phyloP scores from a whole-genome alignment of 2,329 filamentous ascomycete genomes.

The Aspergillus aculeatus region DNA sequence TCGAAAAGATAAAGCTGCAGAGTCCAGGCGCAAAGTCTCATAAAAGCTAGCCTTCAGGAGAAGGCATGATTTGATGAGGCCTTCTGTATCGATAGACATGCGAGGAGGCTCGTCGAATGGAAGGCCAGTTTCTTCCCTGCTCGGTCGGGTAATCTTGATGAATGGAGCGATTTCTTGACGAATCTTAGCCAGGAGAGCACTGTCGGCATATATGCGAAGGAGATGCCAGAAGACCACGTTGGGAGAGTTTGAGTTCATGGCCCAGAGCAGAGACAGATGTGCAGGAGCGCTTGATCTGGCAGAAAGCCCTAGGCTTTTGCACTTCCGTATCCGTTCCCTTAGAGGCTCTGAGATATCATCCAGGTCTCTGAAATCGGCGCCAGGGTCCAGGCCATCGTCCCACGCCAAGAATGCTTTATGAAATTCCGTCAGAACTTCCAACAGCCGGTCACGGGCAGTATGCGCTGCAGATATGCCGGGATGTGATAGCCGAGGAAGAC shows the following conservation, averaged over 20 bases:
- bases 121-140: conserved; percentile 39
- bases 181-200: conserved; percentile 42
- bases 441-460: conserved; percentile 45
- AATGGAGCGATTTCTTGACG: conserved; percentile 48
- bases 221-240: conserved; percentile 55
- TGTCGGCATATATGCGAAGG: conserved; percentile 46
- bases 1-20: conserved; percentile 44
- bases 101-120: conserved; percentile 45
- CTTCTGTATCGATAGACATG: conserved; percentile 43
- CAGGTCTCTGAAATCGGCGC: conserved; percentile 47
- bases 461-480: conserved; percentile 52
- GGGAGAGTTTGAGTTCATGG: conserved; percentile 54
- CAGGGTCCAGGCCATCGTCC: conserved; percentile 44
- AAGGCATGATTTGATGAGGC: conserved; percentile 45
- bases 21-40: conserved; percentile 48
- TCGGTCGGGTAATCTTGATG: conserved; percentile 39
- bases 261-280: conserved; percentile 56
- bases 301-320: conserved; percentile 39
- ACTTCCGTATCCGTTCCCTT: conserved; percentile 42
- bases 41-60: conserved; percentile 48
- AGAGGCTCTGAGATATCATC: conserved; percentile 50
- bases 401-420: conserved; percentile 45
- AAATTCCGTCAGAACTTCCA: conserved; percentile 42
- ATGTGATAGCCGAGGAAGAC: conserved; percentile 57
- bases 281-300: conserved; percentile 38